Evolutionary conservation across 208 protist species (phyloP).

Genomic region (Trypanosoma theileri): DNA sequence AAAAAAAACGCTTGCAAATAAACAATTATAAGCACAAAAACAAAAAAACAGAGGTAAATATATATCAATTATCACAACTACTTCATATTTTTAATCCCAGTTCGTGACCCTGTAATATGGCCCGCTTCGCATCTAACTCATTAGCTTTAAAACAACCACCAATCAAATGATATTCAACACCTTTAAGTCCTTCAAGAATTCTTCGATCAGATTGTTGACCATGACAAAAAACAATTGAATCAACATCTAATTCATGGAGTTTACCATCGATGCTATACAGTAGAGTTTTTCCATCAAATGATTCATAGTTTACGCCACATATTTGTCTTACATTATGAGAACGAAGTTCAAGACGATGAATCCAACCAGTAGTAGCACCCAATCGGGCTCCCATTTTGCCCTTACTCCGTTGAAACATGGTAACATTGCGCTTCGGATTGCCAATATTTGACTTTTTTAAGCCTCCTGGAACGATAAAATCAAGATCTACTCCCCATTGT

Average conservation of each 20-base stretch:
- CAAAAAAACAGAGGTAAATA: neutral
- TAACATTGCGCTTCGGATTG: constrained; percentile 39
- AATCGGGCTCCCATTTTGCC: constrained; percentile 77
- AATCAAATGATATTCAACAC: constrained; percentile 22
- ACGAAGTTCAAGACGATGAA: constrained; percentile 85
- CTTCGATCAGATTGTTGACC: constrained; percentile 74
- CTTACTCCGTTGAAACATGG: constrained; percentile 78
- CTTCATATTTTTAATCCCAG: constrained; percentile 15
- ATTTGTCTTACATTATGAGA: constrained; percentile 72
- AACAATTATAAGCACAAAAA: neutral
- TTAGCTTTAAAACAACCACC: constrained; percentile 23
- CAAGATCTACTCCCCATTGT: constrained; percentile 56
- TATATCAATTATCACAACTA: constrained; percentile 15
- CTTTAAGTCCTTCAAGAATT: constrained; percentile 28
- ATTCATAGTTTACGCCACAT: constrained; percentile 70
- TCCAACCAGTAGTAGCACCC: constrained; percentile 90
- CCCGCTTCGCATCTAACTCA: constrained; percentile 29
- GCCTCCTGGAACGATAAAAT: constrained; percentile 41
- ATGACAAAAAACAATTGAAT: constrained; percentile 88
- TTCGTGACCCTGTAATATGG: constrained; percentile 27
- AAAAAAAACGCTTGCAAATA: no score
- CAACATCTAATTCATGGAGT: constrained; percentile 48
- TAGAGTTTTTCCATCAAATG: constrained; percentile 77
- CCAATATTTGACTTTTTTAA: constrained; percentile 27
- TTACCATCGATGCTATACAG: constrained; percentile 45